Conservation (phyloP, 2,329 filamentous ascomycete genomes). For the Trichoderma polysporum region DNA sequence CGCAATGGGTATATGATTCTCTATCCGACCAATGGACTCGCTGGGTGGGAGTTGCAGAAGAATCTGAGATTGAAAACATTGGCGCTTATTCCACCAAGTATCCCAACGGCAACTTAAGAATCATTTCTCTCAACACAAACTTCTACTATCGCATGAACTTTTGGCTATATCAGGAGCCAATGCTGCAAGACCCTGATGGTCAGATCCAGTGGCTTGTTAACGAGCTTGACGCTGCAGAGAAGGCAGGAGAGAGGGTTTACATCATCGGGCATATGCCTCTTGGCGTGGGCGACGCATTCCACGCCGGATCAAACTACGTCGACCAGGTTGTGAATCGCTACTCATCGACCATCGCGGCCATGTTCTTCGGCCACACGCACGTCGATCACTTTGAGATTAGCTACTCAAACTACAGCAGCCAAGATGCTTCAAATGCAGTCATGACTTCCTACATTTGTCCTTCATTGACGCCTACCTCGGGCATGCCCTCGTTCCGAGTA, state of each 20-base stretch:
- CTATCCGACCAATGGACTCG: slow-evolving; percentile 47
- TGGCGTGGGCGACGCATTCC: slow-evolving; percentile 51
- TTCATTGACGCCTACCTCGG: slow-evolving; percentile 54
- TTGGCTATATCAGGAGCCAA: slow-evolving; percentile 51
- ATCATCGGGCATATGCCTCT: slow-evolving; percentile 59
- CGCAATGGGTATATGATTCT: slow-evolving; percentile 54
- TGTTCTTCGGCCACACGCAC: slow-evolving; percentile 61
- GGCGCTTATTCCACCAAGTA: slow-evolving; percentile 52
- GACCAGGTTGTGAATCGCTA: slow-evolving; percentile 56
- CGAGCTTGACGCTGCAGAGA: slow-evolving; percentile 55
- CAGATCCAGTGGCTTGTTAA: slow-evolving; percentile 54
- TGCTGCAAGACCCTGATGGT: slow-evolving; percentile 48
- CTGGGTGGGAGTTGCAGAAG: slow-evolving; percentile 43
- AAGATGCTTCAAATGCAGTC: slow-evolving; percentile 43
- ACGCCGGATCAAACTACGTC: slow-evolving; percentile 52
- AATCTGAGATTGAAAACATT: slow-evolving; percentile 37
- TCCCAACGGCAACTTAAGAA: slow-evolving; percentile 47
- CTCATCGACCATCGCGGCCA: slow-evolving; percentile 51
- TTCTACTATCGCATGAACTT: slow-evolving; percentile 60
- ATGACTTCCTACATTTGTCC: slow-evolving; percentile 55
- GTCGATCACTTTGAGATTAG: slow-evolving; percentile 56
- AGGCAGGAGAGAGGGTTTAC: slow-evolving; percentile 52
- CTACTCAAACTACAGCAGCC: slow-evolving; percentile 49
- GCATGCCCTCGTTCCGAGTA: slow-evolving; percentile 57
- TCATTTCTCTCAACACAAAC: slow-evolving; percentile 62